A percentile compares a stretch with the other conserved stretches of the same genome.
Evolutionary conservation across 441 rosid species (phyloP).

Genomic region (Mallotus repandus): DNA sequence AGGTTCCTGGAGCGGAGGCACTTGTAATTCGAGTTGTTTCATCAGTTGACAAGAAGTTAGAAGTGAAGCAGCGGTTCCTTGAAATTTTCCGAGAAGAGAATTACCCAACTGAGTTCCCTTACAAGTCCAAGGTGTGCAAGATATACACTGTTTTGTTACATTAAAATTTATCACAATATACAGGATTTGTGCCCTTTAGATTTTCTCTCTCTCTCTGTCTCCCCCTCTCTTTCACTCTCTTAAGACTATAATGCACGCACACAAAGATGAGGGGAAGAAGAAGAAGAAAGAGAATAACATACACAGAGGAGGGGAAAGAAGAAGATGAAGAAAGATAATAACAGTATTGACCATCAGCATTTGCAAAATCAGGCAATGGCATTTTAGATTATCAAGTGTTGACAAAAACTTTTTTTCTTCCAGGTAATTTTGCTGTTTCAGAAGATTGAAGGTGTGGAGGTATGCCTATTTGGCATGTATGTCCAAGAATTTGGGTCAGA

Average conservation of each 20-base stretch:
- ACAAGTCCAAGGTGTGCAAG: conserved; percentile 82
- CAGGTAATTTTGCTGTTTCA: conserved; percentile 96
- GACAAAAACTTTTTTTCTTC: conserved; percentile 25
- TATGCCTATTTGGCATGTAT: conserved; percentile 98
- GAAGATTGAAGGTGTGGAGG: conserved; percentile 99
- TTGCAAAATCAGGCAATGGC: background rate
- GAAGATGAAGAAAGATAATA: background rate
- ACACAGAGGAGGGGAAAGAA: background rate
- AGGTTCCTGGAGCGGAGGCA: conserved; percentile 96
- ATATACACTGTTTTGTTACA: conserved; percentile 15
- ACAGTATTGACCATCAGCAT: background rate
- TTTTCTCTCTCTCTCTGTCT: background rate
- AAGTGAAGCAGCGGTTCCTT: conserved; percentile 93
- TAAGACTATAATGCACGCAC: background rate
- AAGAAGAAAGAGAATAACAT: background rate
- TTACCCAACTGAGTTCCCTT: conserved; percentile 91
- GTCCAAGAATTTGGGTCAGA: conserved; percentile 99
- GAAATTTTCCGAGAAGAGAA: conserved; percentile 93
- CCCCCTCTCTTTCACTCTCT: background rate
- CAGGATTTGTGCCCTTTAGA: background rate
- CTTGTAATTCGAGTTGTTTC: conserved; percentile 98
- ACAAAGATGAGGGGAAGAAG: background rate
- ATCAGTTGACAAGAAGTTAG: conserved; percentile 97
- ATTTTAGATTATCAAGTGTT: conserved; percentile 10
- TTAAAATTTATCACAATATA: background rate